Evolutionary conservation across 2,329 filamentous ascomycete genomes (phyloP), one percentile per base, ranked within the genome.

Genomic region (Chaetomiaceae sp.): DNA sequence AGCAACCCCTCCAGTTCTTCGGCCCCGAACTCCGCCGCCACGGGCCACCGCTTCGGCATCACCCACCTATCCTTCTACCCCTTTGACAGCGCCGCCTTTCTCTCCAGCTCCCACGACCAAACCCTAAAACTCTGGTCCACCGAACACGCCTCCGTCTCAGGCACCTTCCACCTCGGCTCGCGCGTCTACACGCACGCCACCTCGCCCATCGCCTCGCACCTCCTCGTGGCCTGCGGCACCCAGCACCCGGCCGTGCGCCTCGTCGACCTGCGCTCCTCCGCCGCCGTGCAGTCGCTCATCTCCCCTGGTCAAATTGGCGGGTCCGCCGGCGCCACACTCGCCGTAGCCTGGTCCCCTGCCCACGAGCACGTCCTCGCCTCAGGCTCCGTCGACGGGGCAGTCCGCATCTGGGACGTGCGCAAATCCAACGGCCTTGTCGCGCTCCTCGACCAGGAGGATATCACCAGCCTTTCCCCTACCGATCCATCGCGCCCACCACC

Each of bases 151-250:
- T 66, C 72, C 15, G 68, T 82, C 1, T 84, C 85, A 0, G 85
- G 84, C 17, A 80, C 80, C 4, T 91, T 91, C 63, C 75, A 83
- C 55, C 76, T 91, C 22, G 81, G 80, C 47, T 79, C 82, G 4
- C 85, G 85, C 29, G 76, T 89, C 44, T 89, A 90, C 69, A 84
- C 87, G 1, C 91, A 96, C 68, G 83, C 88, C 0, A 78, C 89
- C 23, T 95, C 91, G 1, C 80, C 85, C 38, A 73, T 91, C 54
- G 80, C 89, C 52, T 73, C 82, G 48, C 79, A 91, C 64, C 76
- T 95, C 0, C 79, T 96, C 4, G 88, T 96, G 9, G 91, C 92
- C 9, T 94, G 90, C 64, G 91, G 88, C 0, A 95, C 91, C 0
- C 90, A 95, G 59, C 85, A 94, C 66, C 89, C 89, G 6, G 80